A percentile compares a stretch with the other conserved stretches of the same genome.
phyloP scores from a whole-genome alignment of 768 basidiomycete species.

The Suillus discolor region DNA sequence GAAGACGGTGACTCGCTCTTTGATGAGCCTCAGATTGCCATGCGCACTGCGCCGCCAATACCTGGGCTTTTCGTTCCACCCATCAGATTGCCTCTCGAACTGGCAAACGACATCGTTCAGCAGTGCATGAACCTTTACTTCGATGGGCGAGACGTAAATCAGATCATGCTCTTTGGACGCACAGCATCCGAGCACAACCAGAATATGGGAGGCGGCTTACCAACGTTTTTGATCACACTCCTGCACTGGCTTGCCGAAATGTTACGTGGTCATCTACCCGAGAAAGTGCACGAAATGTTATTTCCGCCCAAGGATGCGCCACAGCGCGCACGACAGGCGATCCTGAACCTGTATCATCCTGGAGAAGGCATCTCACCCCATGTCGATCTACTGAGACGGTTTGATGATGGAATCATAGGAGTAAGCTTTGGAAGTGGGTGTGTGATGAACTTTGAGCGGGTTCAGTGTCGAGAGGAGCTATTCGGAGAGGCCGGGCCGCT shows the following conservation, averaged over 20 bases:
- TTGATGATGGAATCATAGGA: conserved; percentile 88
- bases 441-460: conserved; percentile 71
- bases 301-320: conserved; percentile 51
- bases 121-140: conserved; percentile 66
- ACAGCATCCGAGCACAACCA: conserved; percentile 19
- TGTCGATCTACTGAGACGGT: conserved; percentile 82
- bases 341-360: conserved; percentile 85
- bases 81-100: conserved; percentile 48
- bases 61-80: conserved; percentile 65
- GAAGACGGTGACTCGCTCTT: conserved; percentile 39
- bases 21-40: conserved; percentile 41
- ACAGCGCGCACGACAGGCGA: conserved; percentile 72
- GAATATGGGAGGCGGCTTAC: conserved; percentile 47
- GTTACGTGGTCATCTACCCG: conserved; percentile 53
- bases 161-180: conserved; percentile 86
- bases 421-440: conserved; percentile 81
- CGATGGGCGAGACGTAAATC: conserved; percentile 54
- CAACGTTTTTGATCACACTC: conserved; percentile 54
- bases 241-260: conserved; percentile 51
- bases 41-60: conserved; percentile 53
- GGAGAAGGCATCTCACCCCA: conserved; percentile 91
- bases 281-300: conserved; percentile 52
- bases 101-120: conserved; percentile 49
- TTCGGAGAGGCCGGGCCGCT: conserved; percentile 1
- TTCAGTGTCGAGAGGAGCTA: conserved; percentile 14